Percentiles rank a stretch among this genome's conserved stretches.
phyloP scores from a whole-genome alignment of 768 basidiomycete species.

The Lanmaoa rubissima region DNA sequence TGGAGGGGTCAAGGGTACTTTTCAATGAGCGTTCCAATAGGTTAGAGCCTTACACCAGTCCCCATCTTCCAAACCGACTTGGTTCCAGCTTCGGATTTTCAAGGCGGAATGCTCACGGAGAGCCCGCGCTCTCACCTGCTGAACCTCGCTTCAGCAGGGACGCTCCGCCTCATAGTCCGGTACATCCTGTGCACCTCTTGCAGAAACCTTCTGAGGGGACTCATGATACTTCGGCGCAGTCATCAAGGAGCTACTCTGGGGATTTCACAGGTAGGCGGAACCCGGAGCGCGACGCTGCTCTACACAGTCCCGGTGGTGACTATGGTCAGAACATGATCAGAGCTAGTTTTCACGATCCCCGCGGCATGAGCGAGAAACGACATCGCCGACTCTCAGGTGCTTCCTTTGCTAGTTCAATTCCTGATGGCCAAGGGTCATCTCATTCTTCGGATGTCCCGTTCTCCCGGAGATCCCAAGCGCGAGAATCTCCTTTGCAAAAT shows the following conservation, averaged over 20 bases:
- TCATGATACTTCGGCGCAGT: conserved; percentile 15
- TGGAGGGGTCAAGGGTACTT: conserved; percentile 68
- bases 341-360: conserved; percentile 18
- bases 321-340: conserved; percentile 19
- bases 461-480: conserved; percentile 38
- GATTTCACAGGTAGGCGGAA: conserved; percentile 20
- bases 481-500: conserved; percentile 42
- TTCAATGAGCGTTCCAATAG: conserved; percentile 95
- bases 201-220: conserved; percentile 47
- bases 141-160: conserved; percentile 51
- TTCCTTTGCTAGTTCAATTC: conserved; percentile 22
- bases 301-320: conserved; percentile 12
- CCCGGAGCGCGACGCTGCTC: conserved; percentile 17
- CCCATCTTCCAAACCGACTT: conserved; percentile 44
- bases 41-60: conserved; percentile 74
- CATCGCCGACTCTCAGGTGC: conserved; percentile 23
- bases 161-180: conserved; percentile 38
- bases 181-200: conserved; percentile 51
- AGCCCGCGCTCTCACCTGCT: conserved; percentile 37
- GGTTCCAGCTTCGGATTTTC: conserved; percentile 32
- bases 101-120: conserved; percentile 47
- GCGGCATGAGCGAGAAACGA: conserved; percentile 17
- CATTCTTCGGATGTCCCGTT: conserved; percentile 21
- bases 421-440: conserved; percentile 21
- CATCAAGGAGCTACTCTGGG: conserved; percentile 17